Evolutionary conservation across 2,329 filamentous ascomycete species (phyloP), one percentile per base, ranked within the genome.

Genomic region (Pseudogymnoascus sp.): DNA sequence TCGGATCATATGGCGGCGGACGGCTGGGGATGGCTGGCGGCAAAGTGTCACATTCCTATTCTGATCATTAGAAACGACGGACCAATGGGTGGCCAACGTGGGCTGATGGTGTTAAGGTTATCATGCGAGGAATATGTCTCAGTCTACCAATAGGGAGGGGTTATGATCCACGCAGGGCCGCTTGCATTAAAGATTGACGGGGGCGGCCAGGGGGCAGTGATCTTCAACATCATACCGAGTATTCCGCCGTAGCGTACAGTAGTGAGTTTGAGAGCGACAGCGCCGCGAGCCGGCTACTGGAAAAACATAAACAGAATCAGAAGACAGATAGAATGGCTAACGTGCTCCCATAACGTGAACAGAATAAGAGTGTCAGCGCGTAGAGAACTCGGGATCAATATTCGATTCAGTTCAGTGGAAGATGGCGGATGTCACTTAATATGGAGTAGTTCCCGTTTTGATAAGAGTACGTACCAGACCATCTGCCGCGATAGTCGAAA

Each of bases 41-140:
- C 28, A 35, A 55, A 8, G 28, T 55, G 49, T 55, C 49, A 55
- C 49, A 55, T 55, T 55, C 49, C 49, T 55, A 55, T 33, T 55
- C 21, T 11, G 49, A 55, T 35, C 11, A 35, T 55, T 55, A 55
- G 49, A 55, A 55, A 55, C 49, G 49, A 55, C 49, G 49, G 21
- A 55, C 49, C 49, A 55, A 55, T 55, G 9, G 49, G 49, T 55
- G 49, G 28, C 49, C 28, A 55, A 55, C 49, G 49, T 55, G 49
- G 49, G 25, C 0, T 55, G 49, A 35, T 55, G 49, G 49, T 55
- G 49, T 55, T 55, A 33, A 35, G 49, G 49, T 55, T 35, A 55
- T 55, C 28, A 55, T 55, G 49, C 49, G 49, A 55, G 49, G 49
- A 55, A 35, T 55, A 35, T 21, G 28, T 35, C 49, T 55, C 49